Percentiles rank a stretch among this genome's conserved stretches.
Conservation (phyloP, 2,329 filamentous ascomycete species). For the Exophiala alcalophila region DNA sequence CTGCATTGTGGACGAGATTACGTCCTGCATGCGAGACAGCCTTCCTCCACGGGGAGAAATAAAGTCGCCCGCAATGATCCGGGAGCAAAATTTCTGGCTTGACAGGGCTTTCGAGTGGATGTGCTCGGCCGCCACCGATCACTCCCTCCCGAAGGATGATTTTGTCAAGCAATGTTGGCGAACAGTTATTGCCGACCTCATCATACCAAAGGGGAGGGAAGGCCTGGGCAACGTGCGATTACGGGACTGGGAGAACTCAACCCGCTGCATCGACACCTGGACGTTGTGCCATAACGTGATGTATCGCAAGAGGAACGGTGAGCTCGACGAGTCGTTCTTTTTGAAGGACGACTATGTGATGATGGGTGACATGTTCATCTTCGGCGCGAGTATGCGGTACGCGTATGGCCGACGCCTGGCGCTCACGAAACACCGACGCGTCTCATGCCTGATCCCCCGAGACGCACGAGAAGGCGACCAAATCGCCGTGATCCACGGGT, state of each 20-base stretch:
- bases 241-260: constrained; percentile 5
- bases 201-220: constrained; percentile 3
- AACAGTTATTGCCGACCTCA: constrained; percentile 15
- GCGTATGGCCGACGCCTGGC: constrained; percentile 9
- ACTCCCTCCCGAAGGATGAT: neutral
- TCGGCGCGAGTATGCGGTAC: constrained; percentile 9
- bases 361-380: neutral
- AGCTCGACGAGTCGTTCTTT: neutral
- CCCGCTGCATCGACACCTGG: constrained; percentile 8
- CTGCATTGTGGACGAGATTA: constrained; percentile 12
- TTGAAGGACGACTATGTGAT: neutral
- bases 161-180: constrained; percentile 18
- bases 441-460: constrained; percentile 3
- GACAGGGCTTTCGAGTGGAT: constrained; percentile 11
- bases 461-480: constrained; percentile 5
- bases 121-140: neutral
- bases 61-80: neutral
- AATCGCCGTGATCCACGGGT: constrained; percentile 15
- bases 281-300: neutral
- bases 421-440: neutral
- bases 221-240: constrained; percentile 8
- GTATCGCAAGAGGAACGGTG: neutral
- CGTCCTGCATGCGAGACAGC: neutral
- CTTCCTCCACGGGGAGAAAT: neutral
- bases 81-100: constrained; percentile 1